These are phyloP conservation scores for Verticillium alfalfae DNA, from an alignment of 2,329 filamentous ascomycete genomes.

Conservation along the genomic window DNA sequence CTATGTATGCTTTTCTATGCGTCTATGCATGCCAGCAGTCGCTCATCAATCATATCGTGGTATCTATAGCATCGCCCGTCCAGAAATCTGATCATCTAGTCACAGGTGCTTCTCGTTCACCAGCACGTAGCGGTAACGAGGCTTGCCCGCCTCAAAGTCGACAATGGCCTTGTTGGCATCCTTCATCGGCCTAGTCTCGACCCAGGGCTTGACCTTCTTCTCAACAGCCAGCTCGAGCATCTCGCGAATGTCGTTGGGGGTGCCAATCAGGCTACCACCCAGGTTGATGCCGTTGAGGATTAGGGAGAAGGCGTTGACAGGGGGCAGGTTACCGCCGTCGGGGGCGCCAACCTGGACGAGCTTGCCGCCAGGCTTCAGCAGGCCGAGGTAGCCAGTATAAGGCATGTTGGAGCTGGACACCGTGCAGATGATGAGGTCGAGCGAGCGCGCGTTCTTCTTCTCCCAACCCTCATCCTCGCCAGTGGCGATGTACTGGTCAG, in stretches of 20 bases:
- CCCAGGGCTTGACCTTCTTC: slow-evolving; percentile 18
- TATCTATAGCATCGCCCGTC: not conserved
- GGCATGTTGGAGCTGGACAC: slow-evolving; percentile 38
- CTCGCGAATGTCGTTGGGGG: slow-evolving; percentile 8
- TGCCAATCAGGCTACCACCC: slow-evolving; percentile 11
- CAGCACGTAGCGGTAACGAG: slow-evolving; percentile 40
- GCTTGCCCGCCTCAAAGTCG: slow-evolving; percentile 49
- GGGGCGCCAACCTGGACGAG: slow-evolving; percentile 59
- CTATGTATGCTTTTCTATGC: not conserved
- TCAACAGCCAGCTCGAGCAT: slow-evolving; percentile 21
- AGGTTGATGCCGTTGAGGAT: slow-evolving; percentile 10
- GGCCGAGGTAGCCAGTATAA: slow-evolving; percentile 50
- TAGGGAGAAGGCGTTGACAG: slow-evolving; percentile 15
- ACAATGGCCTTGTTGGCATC: slow-evolving; percentile 48
- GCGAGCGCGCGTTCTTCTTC: slow-evolving; percentile 39
- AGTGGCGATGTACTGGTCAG: slow-evolving; percentile 10
- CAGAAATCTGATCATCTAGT: not conserved
- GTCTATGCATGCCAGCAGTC: not conserved
- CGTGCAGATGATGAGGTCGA: slow-evolving; percentile 57
- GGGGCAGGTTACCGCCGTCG: slow-evolving; percentile 17
- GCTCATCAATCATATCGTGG: not conserved
- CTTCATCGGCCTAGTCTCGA: slow-evolving; percentile 22
- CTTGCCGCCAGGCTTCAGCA: slow-evolving; percentile 49
- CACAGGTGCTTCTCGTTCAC: not conserved
- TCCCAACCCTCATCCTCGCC: slow-evolving; percentile 47